Percentiles rank a stretch among this genome's conserved stretches.
Conservation (phyloP, 2,329 filamentous ascomycete genomes). For the Fusarium verrucosum region DNA sequence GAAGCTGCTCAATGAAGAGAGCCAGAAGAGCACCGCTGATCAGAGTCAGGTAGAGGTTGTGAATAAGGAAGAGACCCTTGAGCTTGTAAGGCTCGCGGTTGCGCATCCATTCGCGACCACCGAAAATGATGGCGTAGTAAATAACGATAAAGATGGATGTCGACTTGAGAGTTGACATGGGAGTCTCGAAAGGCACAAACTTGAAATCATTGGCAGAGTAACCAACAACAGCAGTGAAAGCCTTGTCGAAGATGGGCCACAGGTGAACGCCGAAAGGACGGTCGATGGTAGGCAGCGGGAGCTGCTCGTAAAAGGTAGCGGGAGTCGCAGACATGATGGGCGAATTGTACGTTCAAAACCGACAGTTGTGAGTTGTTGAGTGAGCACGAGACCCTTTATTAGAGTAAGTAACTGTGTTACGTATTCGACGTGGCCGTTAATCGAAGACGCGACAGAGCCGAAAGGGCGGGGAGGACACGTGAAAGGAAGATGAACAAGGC, state of each 20-base stretch:
- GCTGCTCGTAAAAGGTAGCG: constrained; percentile 61
- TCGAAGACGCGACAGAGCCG: constrained; percentile 34
- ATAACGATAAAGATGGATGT: constrained; percentile 81
- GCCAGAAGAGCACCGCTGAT: constrained; percentile 83
- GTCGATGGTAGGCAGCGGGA: constrained; percentile 83
- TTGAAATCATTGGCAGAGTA: constrained; percentile 87
- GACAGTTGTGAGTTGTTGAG: constrained; percentile 17
- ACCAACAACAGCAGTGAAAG: constrained; percentile 78
- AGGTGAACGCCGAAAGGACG: constrained; percentile 89
- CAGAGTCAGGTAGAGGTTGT: constrained; percentile 93
- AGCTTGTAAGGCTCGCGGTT: constrained; percentile 85
- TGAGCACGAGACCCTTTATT: constrained; percentile 23
- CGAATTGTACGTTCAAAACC: constrained; percentile 21
- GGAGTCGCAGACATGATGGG: constrained; percentile 52
- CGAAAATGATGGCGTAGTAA: constrained; percentile 95
- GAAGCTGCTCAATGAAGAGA: constrained; percentile 89
- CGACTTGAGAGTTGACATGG: constrained; percentile 88
- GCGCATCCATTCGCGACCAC: constrained; percentile 92
- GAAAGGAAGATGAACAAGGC: constrained; percentile 29
- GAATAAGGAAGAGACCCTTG: constrained; percentile 88
- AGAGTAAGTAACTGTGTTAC: constrained; percentile 18
- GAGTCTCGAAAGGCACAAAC: constrained; percentile 82
- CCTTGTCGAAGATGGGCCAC: constrained; percentile 95
- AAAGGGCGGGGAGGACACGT: constrained; percentile 43
- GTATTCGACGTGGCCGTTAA: constrained; percentile 37